Base-by-base conservation (phyloP, 176 grass and related monocot species). In the Alloteropsis semialata region DNA sequence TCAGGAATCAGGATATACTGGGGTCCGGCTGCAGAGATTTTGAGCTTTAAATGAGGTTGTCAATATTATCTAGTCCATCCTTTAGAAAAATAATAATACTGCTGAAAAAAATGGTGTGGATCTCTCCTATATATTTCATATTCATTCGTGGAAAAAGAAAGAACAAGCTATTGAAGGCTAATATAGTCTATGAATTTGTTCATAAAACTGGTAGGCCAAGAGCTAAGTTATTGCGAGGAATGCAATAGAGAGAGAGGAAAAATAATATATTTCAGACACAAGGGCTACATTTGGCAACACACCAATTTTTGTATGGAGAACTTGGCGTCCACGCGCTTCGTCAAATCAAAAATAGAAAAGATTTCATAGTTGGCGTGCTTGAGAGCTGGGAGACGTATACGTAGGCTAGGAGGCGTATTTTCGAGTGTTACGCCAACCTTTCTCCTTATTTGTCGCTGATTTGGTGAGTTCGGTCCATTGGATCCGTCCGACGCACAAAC, bases 401-500 rank as follows among this genome's bases (percentile, higher is more conserved):
- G n/a, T n/a, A n/a, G n/a, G 18, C 16, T 24, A 57, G 65, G 36
- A 69, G 10, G 24, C 79, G 79, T 32, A 44, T 15, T 56, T 3
- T 0, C 0, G 0, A 0, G 8, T 0, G 16, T 10, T n/a, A 17
- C 51, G 49, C 27, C 25, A 58, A 21, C 37, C 33, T 2, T 54
- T 55, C 53, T 42, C 12, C 34, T 64, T 46, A 64, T 72, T 73
- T 19, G 1, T 30, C 50, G 25, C 45, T 59, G 63, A 24, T 57
- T 58, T 43, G 43, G 19, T 15, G 21, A n/a, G 2, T 63, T 25
- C 12, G 27, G 68, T 41, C 67, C 67, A 86, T n/a, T 61, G 79
- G 73, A 78, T 82, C 65, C 65, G 29, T 82, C 72, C 56, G 56
- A 22, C 76, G 49, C 71, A 8, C 49, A 58, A 7, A 55, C 82